Conservation (phyloP, 148 eudicot species). For the Camellia japonica region DNA sequence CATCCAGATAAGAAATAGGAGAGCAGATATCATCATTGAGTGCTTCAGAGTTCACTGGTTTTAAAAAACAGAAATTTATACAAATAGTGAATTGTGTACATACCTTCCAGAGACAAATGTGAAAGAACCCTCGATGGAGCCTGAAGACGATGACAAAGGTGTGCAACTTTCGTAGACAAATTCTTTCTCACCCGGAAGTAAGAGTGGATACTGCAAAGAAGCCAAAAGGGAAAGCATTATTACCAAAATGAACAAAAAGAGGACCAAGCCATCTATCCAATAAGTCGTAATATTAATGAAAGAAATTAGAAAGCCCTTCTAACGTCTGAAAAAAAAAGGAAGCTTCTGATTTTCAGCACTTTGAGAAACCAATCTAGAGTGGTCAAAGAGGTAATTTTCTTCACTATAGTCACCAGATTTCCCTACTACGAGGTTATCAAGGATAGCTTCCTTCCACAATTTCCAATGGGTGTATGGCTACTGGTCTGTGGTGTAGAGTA, state of each 20-base stretch:
- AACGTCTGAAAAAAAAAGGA: background rate
- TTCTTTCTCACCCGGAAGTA: slow-evolving; percentile 68
- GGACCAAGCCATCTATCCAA: background rate
- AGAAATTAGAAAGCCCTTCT: background rate
- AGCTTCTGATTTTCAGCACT: background rate
- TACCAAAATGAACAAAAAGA: background rate
- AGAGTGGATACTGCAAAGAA: slow-evolving; percentile 67
- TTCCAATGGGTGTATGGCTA: background rate
- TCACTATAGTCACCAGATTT: background rate
- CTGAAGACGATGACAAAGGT: slow-evolving; percentile 30
- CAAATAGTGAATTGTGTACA: background rate
- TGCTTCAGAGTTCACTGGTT: background rate
- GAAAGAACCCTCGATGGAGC: slow-evolving; percentile 85
- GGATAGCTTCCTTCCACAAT: background rate
- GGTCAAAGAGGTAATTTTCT: background rate
- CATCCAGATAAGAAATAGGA: background rate
- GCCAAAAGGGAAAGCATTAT: slow-evolving; percentile 5
- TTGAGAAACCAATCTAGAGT: background rate
- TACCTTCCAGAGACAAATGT: slow-evolving; percentile 94
- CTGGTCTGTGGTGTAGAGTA: background rate
- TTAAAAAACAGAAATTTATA: background rate
- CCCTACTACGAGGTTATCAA: too few species aligned
- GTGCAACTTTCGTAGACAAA: slow-evolving; percentile 84
- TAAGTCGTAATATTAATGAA: background rate
- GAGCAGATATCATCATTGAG: background rate